A percentile compares a stretch with the other conserved stretches of the same genome.
These are phyloP conservation scores for Corymbia maculata DNA, from an alignment of 345 rosid species.

Conservation along the genomic window DNA sequence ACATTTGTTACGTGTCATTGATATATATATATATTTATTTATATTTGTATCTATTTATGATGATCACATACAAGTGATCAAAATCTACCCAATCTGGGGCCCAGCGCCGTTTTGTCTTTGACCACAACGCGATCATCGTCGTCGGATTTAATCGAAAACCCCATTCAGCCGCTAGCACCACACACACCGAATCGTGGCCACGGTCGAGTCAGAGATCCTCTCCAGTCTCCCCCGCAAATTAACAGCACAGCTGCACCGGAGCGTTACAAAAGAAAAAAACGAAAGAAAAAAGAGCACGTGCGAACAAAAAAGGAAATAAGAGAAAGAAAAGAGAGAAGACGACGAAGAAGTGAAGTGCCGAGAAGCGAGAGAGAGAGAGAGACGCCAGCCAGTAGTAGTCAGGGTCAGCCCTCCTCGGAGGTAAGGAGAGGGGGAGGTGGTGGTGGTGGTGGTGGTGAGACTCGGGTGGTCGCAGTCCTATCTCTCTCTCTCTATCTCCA, in stretches of 20 bases:
- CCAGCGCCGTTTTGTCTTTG: neutral
- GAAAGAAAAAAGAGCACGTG: neutral
- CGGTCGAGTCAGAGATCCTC: neutral
- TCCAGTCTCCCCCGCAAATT: neutral
- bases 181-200: neutral
- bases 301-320: neutral
- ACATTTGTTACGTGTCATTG: neutral
- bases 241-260: neutral
- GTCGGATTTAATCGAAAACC: neutral
- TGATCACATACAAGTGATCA: no score
- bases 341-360: neutral
- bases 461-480: constrained; percentile 43
- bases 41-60: neutral
- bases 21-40: neutral
- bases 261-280: neutral
- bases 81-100: neutral
- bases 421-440: neutral
- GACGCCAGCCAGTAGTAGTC: neutral
- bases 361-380: neutral
- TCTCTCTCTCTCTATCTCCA: neutral
- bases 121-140: neutral
- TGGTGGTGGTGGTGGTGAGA: constrained; percentile 1
- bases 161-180: neutral
- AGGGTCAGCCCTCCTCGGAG: neutral
- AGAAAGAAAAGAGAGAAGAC: neutral